phyloP scores from a whole-genome alignment of 1,139 yeast species.

The Debaryomyces udenii region DNA sequence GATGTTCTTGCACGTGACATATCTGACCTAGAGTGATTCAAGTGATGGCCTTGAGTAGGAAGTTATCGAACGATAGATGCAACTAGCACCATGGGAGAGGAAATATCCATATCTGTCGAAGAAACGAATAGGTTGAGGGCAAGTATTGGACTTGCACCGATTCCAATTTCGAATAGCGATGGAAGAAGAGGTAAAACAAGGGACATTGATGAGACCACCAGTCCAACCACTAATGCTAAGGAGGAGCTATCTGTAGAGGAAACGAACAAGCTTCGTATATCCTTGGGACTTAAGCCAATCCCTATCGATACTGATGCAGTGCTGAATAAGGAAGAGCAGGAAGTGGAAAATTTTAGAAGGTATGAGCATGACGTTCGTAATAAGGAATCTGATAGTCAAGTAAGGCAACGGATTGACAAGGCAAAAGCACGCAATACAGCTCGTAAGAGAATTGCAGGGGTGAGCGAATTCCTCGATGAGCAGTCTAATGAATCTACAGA shows the following conservation, averaged over 20 bases:
- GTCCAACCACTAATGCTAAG: not conserved
- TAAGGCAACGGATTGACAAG: slow-evolving; percentile 19
- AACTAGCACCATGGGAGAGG: slow-evolving; percentile 23
- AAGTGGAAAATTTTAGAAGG: slow-evolving; percentile 21
- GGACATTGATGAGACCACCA: not conserved
- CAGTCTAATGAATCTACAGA: slow-evolving; percentile 32
- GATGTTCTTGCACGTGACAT: too few species aligned
- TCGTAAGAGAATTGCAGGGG: slow-evolving; percentile 21
- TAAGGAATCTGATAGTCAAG: slow-evolving; percentile 14
- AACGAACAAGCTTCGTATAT: slow-evolving; percentile 52
- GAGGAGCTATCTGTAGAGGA: slow-evolving; percentile 49
- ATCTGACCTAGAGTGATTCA: too few species aligned
- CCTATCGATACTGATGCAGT: slow-evolving; percentile 17
- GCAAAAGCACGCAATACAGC: slow-evolving; percentile 24
- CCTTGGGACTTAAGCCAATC: slow-evolving; percentile 53
- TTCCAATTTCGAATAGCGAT: slow-evolving; percentile 20
- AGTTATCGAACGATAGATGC: not conserved
- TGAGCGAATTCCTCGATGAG: slow-evolving; percentile 27
- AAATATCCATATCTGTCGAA: slow-evolving; percentile 36
- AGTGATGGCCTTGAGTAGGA: slow-evolving; percentile 3
- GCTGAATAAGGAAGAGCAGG: slow-evolving; percentile 5
- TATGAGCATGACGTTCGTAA: slow-evolving; percentile 14
- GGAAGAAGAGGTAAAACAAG: not conserved
- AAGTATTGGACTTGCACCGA: slow-evolving; percentile 34
- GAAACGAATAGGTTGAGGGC: slow-evolving; percentile 43